Base-by-base conservation (phyloP, 2,329 filamentous ascomycete species). In the Sporothrix humicola region DNA sequence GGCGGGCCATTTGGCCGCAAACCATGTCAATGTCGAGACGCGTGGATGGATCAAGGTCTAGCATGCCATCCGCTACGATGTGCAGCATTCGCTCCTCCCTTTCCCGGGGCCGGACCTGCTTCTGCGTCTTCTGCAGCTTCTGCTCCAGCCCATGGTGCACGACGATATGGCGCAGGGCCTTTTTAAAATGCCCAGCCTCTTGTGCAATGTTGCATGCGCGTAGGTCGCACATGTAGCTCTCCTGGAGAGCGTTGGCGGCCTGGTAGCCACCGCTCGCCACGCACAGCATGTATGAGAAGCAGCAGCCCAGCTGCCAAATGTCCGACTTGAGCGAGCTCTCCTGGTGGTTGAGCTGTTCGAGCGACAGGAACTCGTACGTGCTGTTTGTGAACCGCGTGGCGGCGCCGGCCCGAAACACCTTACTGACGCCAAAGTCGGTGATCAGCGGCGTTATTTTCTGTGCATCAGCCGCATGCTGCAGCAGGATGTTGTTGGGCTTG, bases 251-350 rank as follows among this genome's bases (percentile, higher is more conserved):
- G 17, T 52, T n/a, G 50, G 50, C 50, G 17, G 50, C 50, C 17
- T 12, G 50, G 17, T 12, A 52, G 50, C 50, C 50, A 2, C 50
- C 50, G n/a, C 50, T 52, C 6, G 50, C 50, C 15, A 52, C 50
- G 50, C 50, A 52, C 15, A 52, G 2, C 50, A 52, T 52, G 50
- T 52, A 52, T 2, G 50, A 52, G 50, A 17, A 52, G 15, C 50
- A 52, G 50, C 50, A 52, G 50, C 50, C 50, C 3, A 52, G 50
- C 50, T 52, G 50, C 50, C 50, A 52, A n/a, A 52, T 52, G 50
- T 52, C 50, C 50, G 50, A 52, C 15, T 52, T 52, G 50, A 52
- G 50, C 15, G 50, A 52, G 50, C 50, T 52, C 50, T 52, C 50
- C 17, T 52, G 10, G 17, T 52, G 50, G 15, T 52, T 52, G 50